Conservation (phyloP, 2,329 filamentous ascomycete genomes). For the Colletotrichum acutatum region DNA sequence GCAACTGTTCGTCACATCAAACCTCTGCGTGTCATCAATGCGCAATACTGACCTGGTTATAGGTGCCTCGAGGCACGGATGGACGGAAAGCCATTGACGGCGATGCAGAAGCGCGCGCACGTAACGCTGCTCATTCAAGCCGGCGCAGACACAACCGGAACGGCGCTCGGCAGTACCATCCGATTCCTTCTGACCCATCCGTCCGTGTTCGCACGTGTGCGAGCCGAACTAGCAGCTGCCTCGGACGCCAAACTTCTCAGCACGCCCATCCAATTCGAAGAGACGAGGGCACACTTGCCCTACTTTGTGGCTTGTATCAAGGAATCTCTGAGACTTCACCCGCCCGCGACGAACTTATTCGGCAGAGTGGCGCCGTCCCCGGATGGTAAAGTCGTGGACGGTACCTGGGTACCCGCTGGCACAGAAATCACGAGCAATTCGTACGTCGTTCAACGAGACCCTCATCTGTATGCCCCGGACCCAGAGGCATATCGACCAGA, state of each 20-base stretch:
- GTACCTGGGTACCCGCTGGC: constrained; percentile 15
- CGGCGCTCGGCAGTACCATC: constrained; percentile 19
- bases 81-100: constrained; percentile 9
- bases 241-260: not conserved
- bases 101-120: constrained; percentile 14
- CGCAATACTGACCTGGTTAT: no score
- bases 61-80: constrained; percentile 21
- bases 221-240: not conserved
- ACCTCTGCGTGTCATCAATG: not conserved
- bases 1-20: constrained; percentile 3
- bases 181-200: constrained; percentile 15
- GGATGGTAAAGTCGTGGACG: constrained; percentile 11
- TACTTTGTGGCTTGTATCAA: constrained; percentile 25
- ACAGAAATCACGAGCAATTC: constrained; percentile 40
- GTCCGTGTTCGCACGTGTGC: not conserved
- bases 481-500: constrained; percentile 51
- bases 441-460: constrained; percentile 49
- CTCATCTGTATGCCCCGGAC: constrained; percentile 45
- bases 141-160: constrained; percentile 25
- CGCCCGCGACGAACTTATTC: constrained; percentile 17
- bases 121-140: constrained; percentile 24
- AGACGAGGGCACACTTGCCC: constrained; percentile 15
- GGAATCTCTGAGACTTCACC: constrained; percentile 15
- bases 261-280: constrained; percentile 8
- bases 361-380: not conserved